Percentiles rank a stretch among this genome's conserved stretches.
Conservation (phyloP, 2,329 filamentous ascomycete genomes). For the Clarireedia monteithiana region DNA sequence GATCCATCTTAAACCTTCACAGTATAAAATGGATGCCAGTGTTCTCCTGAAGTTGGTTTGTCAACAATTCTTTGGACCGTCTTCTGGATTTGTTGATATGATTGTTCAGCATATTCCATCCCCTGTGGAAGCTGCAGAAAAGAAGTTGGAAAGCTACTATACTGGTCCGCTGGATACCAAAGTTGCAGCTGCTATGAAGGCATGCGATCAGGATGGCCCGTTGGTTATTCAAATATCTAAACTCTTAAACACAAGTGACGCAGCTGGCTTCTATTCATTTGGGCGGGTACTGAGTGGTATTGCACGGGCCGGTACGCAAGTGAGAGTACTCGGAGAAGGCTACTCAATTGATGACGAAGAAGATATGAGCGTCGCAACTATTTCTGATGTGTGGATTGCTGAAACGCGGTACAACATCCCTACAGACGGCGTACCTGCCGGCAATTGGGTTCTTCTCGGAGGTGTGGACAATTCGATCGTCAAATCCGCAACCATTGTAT, state of each 20-base stretch:
- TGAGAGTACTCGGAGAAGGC: slow-evolving; percentile 87
- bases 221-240: slow-evolving; percentile 91
- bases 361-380: slow-evolving; percentile 84
- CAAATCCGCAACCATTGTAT: slow-evolving; percentile 88
- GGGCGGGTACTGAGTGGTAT: slow-evolving; percentile 91
- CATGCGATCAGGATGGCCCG: slow-evolving; percentile 83
- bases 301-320: slow-evolving; percentile 70
- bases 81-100: slow-evolving; percentile 93
- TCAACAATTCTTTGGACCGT: slow-evolving; percentile 89
- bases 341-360: slow-evolving; percentile 97
- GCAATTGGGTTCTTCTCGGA: slow-evolving; percentile 85
- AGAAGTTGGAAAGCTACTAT: slow-evolving; percentile 78
- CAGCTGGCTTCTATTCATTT: slow-evolving; percentile 83
- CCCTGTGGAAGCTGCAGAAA: slow-evolving; percentile 67
- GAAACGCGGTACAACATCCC: slow-evolving; percentile 91
- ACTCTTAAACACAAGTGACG: slow-evolving; percentile 82
- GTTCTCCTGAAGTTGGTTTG: slow-evolving; percentile 84
- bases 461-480: slow-evolving; percentile 97
- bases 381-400: slow-evolving; percentile 80
- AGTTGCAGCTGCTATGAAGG: slow-evolving; percentile 69
- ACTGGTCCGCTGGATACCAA: slow-evolving; percentile 82
- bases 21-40: slow-evolving; percentile 84
- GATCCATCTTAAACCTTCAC: slow-evolving; percentile 82
- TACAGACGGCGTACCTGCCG: slow-evolving; percentile 85
- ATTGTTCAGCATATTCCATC: slow-evolving; percentile 83